Evolutionary conservation across 768 basidiomycete species (phyloP).

Genomic region (Mycena rosella): DNA sequence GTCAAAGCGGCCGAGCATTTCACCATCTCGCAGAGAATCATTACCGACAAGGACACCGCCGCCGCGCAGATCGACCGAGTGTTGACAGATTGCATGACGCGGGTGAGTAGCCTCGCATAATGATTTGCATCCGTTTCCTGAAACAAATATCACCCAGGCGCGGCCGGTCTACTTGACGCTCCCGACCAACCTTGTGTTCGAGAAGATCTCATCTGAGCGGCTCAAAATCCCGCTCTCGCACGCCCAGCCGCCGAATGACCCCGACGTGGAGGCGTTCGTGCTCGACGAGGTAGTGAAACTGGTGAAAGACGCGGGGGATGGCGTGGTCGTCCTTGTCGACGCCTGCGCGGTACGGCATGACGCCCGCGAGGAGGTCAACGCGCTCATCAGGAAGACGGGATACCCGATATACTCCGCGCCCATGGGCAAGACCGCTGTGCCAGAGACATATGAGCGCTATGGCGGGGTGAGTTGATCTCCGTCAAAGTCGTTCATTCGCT

Average conservation of each 20-base stretch:
- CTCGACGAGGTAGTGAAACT: conserved; percentile 78
- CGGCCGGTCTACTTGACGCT: conserved; percentile 91
- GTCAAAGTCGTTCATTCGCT: conserved; percentile 16
- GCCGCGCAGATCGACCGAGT: conserved; percentile 83
- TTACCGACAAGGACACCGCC: conserved; percentile 68
- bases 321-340: conserved; percentile 83
- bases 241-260: conserved; percentile 64
- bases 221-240: conserved; percentile 71
- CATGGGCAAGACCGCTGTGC: conserved; percentile 86
- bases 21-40: conserved; percentile 72
- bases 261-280: conserved; percentile 74
- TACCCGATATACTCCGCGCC: conserved; percentile 83
- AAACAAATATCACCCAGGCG: conserved; percentile 69
- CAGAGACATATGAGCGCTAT: conserved; percentile 78
- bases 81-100: conserved; percentile 79
- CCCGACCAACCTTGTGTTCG: conserved; percentile 84
- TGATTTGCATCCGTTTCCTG: no score
- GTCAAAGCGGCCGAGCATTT: conserved; percentile 80
- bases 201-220: conserved; percentile 73
- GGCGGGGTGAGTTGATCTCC: conserved; percentile 73
- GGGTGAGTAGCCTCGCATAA: no score
- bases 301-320: conserved; percentile 72
- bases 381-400: conserved; percentile 72
- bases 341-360: conserved; percentile 85
- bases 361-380: conserved; percentile 70